Conservation (phyloP, 345 rosid species). For the Eutrema japonicum region DNA sequence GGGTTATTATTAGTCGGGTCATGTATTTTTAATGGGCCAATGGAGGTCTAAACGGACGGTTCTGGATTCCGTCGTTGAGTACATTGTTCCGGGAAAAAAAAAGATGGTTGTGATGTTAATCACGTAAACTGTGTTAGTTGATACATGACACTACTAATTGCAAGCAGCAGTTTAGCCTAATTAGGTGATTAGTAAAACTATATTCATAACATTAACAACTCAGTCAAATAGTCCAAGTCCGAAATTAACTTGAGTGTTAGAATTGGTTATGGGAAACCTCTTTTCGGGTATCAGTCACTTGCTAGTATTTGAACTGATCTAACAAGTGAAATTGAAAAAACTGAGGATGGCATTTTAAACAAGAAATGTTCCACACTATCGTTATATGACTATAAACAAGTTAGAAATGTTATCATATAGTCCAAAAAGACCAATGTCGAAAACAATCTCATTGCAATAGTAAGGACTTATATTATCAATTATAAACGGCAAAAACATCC, state of each 20-base stretch:
- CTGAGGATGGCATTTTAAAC: background rate
- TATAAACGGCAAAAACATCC: slow-evolving; percentile 40
- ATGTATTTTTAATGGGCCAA: no score
- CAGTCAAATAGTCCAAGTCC: background rate
- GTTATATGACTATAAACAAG: slow-evolving; percentile 1
- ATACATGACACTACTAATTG: no score
- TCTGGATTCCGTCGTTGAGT: no score
- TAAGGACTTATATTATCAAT: background rate
- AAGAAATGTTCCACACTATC: background rate
- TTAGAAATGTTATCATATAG: background rate
- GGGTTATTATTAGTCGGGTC: no score
- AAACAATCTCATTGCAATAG: slow-evolving; percentile 7
- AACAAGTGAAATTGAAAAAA: background rate
- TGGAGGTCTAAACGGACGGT: no score
- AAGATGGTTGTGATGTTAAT: no score
- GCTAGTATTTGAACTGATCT: background rate
- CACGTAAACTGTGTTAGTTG: no score
- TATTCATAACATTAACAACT: background rate
- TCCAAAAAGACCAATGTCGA: background rate
- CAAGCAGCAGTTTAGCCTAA: no score
- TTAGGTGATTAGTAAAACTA: no score
- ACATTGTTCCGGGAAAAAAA: no score
- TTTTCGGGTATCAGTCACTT: background rate
- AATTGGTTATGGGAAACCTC: no score
- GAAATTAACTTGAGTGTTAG: background rate